These are phyloP conservation scores for Pyracantha coccinea DNA, from an alignment of 331 rosid genomes.

Conservation along the genomic window DNA sequence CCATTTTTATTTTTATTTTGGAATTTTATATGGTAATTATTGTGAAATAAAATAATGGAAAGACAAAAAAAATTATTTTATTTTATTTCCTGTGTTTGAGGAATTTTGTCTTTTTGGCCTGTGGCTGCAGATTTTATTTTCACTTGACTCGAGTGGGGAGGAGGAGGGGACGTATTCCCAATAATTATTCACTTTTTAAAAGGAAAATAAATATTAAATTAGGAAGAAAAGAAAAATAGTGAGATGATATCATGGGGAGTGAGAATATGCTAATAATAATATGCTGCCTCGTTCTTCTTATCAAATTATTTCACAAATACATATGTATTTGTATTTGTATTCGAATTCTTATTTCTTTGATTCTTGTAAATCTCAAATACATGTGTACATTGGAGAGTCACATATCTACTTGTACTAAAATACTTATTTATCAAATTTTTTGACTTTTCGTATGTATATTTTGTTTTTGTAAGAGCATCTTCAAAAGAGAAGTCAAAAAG, in stretches of 20 bases:
- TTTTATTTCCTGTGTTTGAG: not conserved
- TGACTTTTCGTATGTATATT: no score
- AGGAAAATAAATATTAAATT: not conserved
- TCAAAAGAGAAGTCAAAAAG: no score
- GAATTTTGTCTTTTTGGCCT: constrained; percentile 8
- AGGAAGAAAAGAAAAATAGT: not conserved
- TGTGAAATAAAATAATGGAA: not conserved
- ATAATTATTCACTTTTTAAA: not conserved
- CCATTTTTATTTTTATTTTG: not conserved
- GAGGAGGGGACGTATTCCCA: constrained; percentile 1
- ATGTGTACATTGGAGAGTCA: not conserved
- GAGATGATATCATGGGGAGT: constrained; percentile 26
- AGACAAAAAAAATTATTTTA: not conserved
- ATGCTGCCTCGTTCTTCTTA: constrained; percentile 20
- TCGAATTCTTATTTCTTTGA: not conserved
- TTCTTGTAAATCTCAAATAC: not conserved
- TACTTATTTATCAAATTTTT: no score
- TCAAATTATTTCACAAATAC: not conserved
- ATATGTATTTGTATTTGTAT: not conserved
- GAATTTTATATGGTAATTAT: not conserved
- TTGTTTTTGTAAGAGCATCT: no score
- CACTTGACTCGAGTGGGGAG: constrained; percentile 14
- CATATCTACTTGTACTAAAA: no score
- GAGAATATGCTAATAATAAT: constrained; percentile 32
- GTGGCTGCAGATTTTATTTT: not conserved